These are phyloP conservation scores for Buxus sempervirens DNA, from an alignment of 164 flowering plant species.

Conservation along the genomic window DNA sequence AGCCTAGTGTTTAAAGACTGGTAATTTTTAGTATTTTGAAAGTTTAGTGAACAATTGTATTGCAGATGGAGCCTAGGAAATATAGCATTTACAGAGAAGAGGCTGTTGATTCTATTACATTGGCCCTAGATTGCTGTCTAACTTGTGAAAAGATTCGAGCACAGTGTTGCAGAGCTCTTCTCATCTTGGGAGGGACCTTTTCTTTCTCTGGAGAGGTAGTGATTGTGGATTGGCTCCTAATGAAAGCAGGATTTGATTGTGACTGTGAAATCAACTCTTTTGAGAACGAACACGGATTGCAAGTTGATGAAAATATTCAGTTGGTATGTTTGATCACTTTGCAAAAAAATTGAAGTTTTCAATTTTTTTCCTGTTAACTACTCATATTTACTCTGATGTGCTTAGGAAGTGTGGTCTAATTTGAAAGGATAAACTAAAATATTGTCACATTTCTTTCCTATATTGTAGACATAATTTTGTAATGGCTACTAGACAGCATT, in stretches of 20 bases:
- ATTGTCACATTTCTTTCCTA: neutral
- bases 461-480: neutral
- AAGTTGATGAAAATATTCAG: constrained; percentile 17
- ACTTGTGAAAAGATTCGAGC: constrained; percentile 39
- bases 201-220: constrained; percentile 41
- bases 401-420: too few species aligned
- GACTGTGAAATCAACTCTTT: constrained; percentile 18
- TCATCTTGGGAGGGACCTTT: constrained; percentile 48
- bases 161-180: constrained; percentile 56
- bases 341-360: neutral
- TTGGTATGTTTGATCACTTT: constrained; percentile 25
- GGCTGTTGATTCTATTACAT: constrained; percentile 60
- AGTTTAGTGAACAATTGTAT: constrained; percentile 6
- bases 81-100: constrained; percentile 54
- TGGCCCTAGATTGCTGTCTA: constrained; percentile 49
- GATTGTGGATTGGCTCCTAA: constrained; percentile 46
- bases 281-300: constrained; percentile 15
- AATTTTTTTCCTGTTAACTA: neutral
- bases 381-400: too few species aligned
- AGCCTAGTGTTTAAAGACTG: neutral
- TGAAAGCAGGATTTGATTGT: constrained; percentile 37
- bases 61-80: constrained; percentile 43
- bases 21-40: constrained; percentile 1
- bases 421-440: too few species aligned
- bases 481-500: neutral